Conservation (phyloP, 1,284 basidiomycete species). For the Tylopilus sp. region DNA sequence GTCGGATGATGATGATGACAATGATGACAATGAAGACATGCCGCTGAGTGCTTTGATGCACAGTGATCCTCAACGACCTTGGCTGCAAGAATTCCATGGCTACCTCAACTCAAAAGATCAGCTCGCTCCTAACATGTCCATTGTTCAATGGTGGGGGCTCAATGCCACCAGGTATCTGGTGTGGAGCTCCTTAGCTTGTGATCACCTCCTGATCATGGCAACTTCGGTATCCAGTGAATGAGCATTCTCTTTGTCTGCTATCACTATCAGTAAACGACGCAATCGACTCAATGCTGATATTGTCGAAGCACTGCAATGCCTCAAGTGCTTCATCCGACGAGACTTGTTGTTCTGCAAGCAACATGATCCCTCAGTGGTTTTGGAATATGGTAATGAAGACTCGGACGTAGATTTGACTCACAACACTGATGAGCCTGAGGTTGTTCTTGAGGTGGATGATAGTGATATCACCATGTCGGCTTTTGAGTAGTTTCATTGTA, state of each 20-base stretch:
- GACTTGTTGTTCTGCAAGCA: not conserved
- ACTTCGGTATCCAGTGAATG: slow-evolving; percentile 1
- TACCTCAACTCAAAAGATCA: slow-evolving; percentile 8
- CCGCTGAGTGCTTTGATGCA: no score
- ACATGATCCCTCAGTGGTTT: no score
- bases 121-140: slow-evolving; percentile 12
- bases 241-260: slow-evolving; percentile 1
- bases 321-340: not conserved
- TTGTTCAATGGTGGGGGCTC: slow-evolving; percentile 34
- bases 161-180: not conserved
- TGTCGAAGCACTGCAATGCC: not conserved
- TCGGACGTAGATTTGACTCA: no score
- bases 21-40: no score
- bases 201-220: slow-evolving; percentile 7
- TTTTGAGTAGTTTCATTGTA: no score
- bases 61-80: not conserved
- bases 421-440: no score
- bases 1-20: not conserved
- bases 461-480: no score
- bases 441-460: no score
- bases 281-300: not conserved
- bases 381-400: no score
- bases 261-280: not conserved
- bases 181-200: not conserved
- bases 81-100: not conserved